Conservation (phyloP, 1,284 basidiomycete species). For the Cryptococcus amylolentus region DNA sequence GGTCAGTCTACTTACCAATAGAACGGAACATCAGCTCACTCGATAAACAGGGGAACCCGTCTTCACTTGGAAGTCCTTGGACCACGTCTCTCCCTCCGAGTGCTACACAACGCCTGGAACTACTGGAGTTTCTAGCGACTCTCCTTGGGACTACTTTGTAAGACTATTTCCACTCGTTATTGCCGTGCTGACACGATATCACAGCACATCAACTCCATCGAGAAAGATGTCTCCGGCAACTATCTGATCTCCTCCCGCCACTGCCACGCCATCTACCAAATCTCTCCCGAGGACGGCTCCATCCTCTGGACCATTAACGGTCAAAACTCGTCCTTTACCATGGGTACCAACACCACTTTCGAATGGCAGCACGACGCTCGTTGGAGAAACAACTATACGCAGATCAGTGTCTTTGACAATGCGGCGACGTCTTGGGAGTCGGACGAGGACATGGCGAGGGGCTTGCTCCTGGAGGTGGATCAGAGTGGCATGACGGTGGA, state of each 20-base stretch:
- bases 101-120: conserved; percentile 24
- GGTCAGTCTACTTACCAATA: conserved; percentile 10
- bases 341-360: conserved; percentile 25
- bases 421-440: conserved; percentile 22
- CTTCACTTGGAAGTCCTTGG: conserved; percentile 36
- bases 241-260: conserved; percentile 43
- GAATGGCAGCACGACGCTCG: conserved; percentile 37
- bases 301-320: conserved; percentile 42
- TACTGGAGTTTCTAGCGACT: conserved; percentile 14
- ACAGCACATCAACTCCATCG: conserved; percentile 41
- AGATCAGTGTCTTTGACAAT: conserved; percentile 40
- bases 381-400: conserved; percentile 18
- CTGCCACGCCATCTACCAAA: conserved; percentile 37
- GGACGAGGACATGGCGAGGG: conserved; percentile 22
- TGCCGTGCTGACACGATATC: not conserved
- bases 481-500: conserved; percentile 16
- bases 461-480: conserved; percentile 32
- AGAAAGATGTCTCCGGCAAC: conserved; percentile 38
- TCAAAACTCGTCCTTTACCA: conserved; percentile 29
- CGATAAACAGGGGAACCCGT: conserved; percentile 15
- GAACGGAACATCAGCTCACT: not conserved
- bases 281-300: conserved; percentile 24
- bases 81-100: conserved; percentile 26
- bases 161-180: not conserved
- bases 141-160: conserved; percentile 31